Conservation (phyloP, 2,329 filamentous ascomycete genomes). For the Arthrobotrys sinensis region DNA sequence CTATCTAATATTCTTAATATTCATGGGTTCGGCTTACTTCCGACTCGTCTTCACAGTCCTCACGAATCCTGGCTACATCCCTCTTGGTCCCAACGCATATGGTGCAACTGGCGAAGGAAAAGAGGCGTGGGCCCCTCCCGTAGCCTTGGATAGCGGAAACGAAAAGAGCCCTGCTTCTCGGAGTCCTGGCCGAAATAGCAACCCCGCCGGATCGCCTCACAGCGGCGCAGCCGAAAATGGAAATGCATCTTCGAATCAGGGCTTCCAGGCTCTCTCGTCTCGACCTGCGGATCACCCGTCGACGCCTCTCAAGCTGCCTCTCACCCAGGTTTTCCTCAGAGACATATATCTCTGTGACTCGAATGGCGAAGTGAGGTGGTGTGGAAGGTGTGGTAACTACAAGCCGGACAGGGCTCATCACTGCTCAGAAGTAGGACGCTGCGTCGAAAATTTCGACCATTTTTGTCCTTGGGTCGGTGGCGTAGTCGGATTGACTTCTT, state of each 20-base stretch:
- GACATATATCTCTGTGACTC: conserved; percentile 86
- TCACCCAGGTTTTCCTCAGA: conserved; percentile 84
- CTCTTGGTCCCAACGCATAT: conserved; percentile 70
- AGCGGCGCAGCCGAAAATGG: neutral
- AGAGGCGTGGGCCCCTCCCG: conserved; percentile 49
- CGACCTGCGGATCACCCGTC: conserved; percentile 30
- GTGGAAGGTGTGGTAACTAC: conserved; percentile 85
- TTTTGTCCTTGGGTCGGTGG: conserved; percentile 96
- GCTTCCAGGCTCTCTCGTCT: conserved; percentile 42
- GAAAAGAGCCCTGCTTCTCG: conserved; percentile 38
- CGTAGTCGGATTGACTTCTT: conserved; percentile 82
- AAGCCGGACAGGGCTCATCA: conserved; percentile 91
- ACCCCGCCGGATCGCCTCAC: conserved; percentile 11
- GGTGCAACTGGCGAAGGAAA: conserved; percentile 55
- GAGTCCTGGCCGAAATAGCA: conserved; percentile 4
- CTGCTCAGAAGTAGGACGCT: conserved; percentile 84
- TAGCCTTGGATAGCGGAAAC: conserved; percentile 7
- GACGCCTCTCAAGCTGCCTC: conserved; percentile 71
- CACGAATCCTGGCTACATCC: conserved; percentile 80
- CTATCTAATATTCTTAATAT: conserved; percentile 79
- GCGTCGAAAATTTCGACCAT: conserved; percentile 92
- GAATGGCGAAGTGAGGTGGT: conserved; percentile 87
- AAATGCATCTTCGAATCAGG: conserved; percentile 21
- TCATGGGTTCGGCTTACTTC: conserved; percentile 78
- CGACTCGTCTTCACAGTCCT: conserved; percentile 79